Evolutionary conservation across 768 basidiomycete species (phyloP), one percentile per base, ranked within the genome.

Genomic region (Mycena crocata): DNA sequence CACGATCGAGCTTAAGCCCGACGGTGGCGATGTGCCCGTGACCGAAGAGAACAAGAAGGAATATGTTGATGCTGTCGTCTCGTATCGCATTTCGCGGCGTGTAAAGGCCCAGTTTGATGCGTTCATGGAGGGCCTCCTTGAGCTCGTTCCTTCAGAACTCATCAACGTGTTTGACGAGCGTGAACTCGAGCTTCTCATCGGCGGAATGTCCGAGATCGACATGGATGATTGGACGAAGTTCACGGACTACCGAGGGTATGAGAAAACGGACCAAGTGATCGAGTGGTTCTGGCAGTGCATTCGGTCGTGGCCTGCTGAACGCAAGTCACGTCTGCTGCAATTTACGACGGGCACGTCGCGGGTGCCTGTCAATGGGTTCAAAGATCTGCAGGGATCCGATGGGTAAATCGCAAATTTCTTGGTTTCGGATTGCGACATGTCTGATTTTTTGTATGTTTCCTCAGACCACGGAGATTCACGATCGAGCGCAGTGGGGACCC

Each of bases 211-310:
- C 34, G 94, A 96, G 75, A 94, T 95, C 55, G 93, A 95, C 75
- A 93, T 94, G 87, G 93, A 95, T 71, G 94, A 95, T 73, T 96
- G 95, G 95, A 93, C 90, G 71, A 94, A 95, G 74, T 94, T 93
- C 79, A 97, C 95, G 23, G 95, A 96, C 74, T 96, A 96, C 76
- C 90, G 94, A 57, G 91, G 92, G 6, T 94, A 93, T 74, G 89
- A 92, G 73, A 93, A 92, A 82, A 91, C 89, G 5, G 93, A 94
- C 74, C 90, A 93, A 74, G 91, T 93, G 65, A 94, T 96, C 68
- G 92, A 94, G 73, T 96, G 95, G 95, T 97, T 97, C 85, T 96
- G 95, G 95, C 90, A 95, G 77, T 93, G 91, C 73, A 87, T 97
- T 59, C 90, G 92, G 39, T 89, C 90, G 35, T 97, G 95, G 95